phyloP scores from a whole-genome alignment of 2,329 filamentous ascomycete species.

The Phialophora verrucosa region DNA sequence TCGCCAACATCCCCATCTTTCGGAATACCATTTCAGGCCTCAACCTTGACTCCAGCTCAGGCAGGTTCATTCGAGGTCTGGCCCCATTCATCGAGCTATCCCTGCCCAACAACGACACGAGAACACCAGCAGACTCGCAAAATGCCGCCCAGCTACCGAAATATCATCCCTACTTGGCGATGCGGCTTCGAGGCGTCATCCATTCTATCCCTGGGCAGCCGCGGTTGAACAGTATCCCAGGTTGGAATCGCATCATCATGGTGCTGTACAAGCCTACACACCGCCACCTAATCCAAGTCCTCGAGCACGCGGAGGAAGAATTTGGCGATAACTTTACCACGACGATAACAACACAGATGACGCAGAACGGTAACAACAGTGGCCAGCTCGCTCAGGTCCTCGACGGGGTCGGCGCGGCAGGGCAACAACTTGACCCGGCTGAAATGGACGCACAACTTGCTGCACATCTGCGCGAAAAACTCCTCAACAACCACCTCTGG shows the following conservation, averaged over 20 bases:
- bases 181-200: slow-evolving; percentile 45
- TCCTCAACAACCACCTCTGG: slow-evolving; percentile 22
- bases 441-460: slow-evolving; percentile 29
- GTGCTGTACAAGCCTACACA: slow-evolving; percentile 42
- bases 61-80: slow-evolving; percentile 34
- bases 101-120: background rate
- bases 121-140: slow-evolving; percentile 1
- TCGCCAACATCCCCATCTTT: slow-evolving; percentile 35
- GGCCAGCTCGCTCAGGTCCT: slow-evolving; percentile 2
- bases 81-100: slow-evolving; percentile 35
- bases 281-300: slow-evolving; percentile 34
- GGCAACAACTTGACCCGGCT: slow-evolving; percentile 7
- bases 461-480: slow-evolving; percentile 17
- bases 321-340: slow-evolving; percentile 32
- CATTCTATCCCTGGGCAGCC: slow-evolving; percentile 41
- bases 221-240: slow-evolving; percentile 39
- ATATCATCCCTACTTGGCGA: slow-evolving; percentile 36
- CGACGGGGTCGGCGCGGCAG: background rate
- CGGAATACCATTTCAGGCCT: slow-evolving; percentile 28
- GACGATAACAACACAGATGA: slow-evolving; percentile 25
- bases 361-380: background rate
- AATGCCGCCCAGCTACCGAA: slow-evolving; percentile 20
- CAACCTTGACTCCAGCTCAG: background rate
- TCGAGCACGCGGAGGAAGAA: slow-evolving; percentile 35
- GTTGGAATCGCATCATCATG: slow-evolving; percentile 49